Evolutionary conservation across 2,329 filamentous ascomycete genomes (phyloP).

Genomic region (Paracoccidioides brasiliensis): DNA sequence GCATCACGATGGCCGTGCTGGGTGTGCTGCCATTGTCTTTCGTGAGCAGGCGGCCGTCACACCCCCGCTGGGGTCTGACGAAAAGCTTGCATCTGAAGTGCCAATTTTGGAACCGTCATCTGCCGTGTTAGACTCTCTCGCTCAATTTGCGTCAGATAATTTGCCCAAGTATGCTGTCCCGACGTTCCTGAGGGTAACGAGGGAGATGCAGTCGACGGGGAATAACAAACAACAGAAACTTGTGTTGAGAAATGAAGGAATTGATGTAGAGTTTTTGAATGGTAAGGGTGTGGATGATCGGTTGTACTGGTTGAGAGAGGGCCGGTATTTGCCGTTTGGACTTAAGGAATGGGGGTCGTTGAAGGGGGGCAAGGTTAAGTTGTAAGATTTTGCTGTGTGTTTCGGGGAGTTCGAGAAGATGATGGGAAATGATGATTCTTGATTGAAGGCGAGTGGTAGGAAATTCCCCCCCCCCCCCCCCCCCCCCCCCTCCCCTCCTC

Average conservation of each 20-base stretch:
- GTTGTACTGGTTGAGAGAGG: constrained; percentile 54
- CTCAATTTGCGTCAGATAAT: constrained; percentile 41
- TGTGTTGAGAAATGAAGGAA: constrained; percentile 55
- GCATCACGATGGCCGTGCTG: constrained; percentile 69
- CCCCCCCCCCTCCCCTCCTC: neutral
- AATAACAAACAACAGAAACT: constrained; percentile 87
- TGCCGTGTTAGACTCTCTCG: constrained; percentile 45
- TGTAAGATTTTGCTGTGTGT: constrained; percentile 23
- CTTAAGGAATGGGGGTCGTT: constrained; percentile 56
- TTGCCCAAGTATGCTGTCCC: constrained; percentile 67
- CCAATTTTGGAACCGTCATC: constrained; percentile 19
- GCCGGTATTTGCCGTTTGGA: constrained; percentile 55
- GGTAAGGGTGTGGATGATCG: constrained; percentile 28
- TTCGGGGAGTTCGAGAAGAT: neutral
- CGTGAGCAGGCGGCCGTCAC: constrained; percentile 28
- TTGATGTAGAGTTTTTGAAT: constrained; percentile 42
- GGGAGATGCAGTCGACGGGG: constrained; percentile 55
- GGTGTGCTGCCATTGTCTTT: constrained; percentile 60
- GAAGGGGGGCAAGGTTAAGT: constrained; percentile 53
- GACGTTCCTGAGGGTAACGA: constrained; percentile 58
- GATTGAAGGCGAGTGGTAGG: neutral
- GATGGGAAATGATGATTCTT: neutral
- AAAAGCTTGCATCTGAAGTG: neutral
- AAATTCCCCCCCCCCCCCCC: neutral
- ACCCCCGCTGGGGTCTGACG: constrained; percentile 4